Evolutionary conservation across 495 filamentous ascomycete species (phyloP), one percentile per base, ranked within the genome.

Genomic region (Amorphotheca resinae): DNA sequence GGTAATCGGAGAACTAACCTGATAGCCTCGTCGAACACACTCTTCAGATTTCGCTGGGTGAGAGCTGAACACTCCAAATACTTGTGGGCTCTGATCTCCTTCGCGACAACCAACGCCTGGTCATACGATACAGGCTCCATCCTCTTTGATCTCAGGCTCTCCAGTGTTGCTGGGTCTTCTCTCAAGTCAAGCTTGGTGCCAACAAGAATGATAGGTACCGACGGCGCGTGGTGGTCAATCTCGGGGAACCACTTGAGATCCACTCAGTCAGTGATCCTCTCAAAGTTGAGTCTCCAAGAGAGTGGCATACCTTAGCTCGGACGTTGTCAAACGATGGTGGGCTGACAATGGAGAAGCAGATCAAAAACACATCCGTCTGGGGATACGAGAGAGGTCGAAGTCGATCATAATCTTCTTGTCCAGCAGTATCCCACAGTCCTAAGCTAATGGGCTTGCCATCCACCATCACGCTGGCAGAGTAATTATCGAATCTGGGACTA

Each of bases 1-100:
- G 22, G 9, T 14, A 22, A 2, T 14, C 17, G 31, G 20, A 42
- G 42, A 14, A 61, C 63, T 44, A 57, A 95, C 89, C 87, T 75
- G 58, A 98, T 98, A 28, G 91, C 91, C 58, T 94, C 86, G 53
- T 98, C 91, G 58, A 98, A 98, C 36, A 98, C 93, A 42, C 84
- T 89, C 76, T 98, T 98, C 52, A 98, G 62, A 56, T 93, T 93
- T 44, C 86, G 73, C 66, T 96, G 91, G 22, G 91, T 98, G 46
- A 96, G 70, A 25, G 91, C 91, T n/a, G 91, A 98, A 67, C 91
- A 98, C 61, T 98, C 91, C 22, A 95, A 69, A 60, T 98, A 98
- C 63, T 95, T 95, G 59, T 82, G 76, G 31, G 93, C 91, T 50
- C 75, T 73, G 57, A 98, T 96, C 51, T 95, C 87, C 64, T 91